Evolutionary conservation across 106 monocot species (phyloP).

Genomic region (Alisma plantagoaquatica): DNA sequence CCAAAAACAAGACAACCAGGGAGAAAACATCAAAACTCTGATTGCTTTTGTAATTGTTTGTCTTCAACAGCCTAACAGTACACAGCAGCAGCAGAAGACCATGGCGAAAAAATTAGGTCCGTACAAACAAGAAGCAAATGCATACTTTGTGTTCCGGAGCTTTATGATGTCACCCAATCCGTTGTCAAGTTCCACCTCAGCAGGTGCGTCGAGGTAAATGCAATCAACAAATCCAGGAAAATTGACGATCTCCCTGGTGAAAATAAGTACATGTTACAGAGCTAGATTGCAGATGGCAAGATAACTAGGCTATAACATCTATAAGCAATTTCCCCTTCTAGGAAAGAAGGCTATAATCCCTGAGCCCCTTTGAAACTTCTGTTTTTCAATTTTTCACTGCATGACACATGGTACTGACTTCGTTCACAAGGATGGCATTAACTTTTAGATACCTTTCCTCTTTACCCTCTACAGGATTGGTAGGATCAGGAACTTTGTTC

Average conservation of each 20-base stretch:
- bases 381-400: background rate
- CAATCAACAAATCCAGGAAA: slow-evolving; percentile 97
- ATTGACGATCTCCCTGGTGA: slow-evolving; percentile 55
- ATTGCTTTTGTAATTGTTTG: no score
- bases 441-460: slow-evolving; percentile 53
- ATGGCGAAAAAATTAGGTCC: no score
- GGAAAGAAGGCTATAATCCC: background rate
- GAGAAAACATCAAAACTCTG: no score
- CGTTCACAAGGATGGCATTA: background rate
- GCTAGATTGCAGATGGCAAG: no score
- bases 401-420: no score
- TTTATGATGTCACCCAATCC: slow-evolving; percentile 73
- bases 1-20: slow-evolving; percentile 1
- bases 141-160: slow-evolving; percentile 68
- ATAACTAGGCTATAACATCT: background rate
- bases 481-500: slow-evolving; percentile 93
- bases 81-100: no score
- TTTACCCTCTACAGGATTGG: slow-evolving; percentile 71
- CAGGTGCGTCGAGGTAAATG: slow-evolving; percentile 66
- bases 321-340: background rate
- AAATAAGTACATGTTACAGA: no score
- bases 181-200: slow-evolving; percentile 64
- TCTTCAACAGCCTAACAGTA: no score
- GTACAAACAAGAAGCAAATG: background rate
- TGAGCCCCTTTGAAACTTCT: background rate